Percentiles rank a stretch among this genome's conserved stretches.
Conservation (phyloP, 2,329 filamentous ascomycete species). For the Nannizziopsis barbatae region DNA sequence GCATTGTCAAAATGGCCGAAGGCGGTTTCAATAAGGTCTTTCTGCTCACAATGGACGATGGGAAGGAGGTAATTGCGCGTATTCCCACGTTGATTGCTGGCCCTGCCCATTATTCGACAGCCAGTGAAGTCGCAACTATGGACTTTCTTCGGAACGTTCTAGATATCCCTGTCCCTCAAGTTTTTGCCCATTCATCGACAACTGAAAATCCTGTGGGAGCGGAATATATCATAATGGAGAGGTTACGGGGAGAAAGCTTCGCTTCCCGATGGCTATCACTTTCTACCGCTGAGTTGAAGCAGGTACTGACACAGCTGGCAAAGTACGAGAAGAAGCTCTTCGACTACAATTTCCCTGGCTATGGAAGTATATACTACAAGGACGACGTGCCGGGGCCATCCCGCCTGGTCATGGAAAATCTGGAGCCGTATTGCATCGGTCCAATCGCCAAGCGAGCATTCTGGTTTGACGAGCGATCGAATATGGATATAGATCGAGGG, state of each 20-base stretch:
- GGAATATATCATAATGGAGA: constrained; percentile 22
- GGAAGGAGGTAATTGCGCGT: constrained; percentile 17
- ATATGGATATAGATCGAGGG: constrained; percentile 29
- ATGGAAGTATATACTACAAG: constrained; percentile 1
- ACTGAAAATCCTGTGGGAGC: constrained; percentile 16
- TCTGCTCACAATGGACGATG: constrained; percentile 19
- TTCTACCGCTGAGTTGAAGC: constrained; percentile 18
- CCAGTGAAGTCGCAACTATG: constrained; percentile 14
- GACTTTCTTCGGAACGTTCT: constrained; percentile 12
- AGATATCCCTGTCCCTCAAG: constrained; percentile 5
- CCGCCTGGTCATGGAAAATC: constrained; percentile 13
- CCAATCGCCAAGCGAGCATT: constrained; percentile 11
- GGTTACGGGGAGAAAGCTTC: constrained; percentile 24
- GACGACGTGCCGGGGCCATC: background rate
- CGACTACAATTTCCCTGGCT: constrained; percentile 16
- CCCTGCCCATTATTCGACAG: constrained; percentile 11
- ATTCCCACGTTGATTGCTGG: constrained; percentile 12
- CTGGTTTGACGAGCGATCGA: constrained; percentile 27
- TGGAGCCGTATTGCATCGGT: background rate
- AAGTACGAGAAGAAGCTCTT: constrained; percentile 12
- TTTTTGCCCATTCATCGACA: background rate
- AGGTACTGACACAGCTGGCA: constrained; percentile 19
- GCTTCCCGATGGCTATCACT: constrained; percentile 23
- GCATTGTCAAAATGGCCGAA: constrained; percentile 30
- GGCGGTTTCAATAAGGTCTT: constrained; percentile 32